A percentile compares a stretch with the other conserved stretches of the same genome.
These are phyloP conservation scores for Lepraria neglecta DNA, from an alignment of 495 filamentous ascomycete species.

Conservation along the genomic window DNA sequence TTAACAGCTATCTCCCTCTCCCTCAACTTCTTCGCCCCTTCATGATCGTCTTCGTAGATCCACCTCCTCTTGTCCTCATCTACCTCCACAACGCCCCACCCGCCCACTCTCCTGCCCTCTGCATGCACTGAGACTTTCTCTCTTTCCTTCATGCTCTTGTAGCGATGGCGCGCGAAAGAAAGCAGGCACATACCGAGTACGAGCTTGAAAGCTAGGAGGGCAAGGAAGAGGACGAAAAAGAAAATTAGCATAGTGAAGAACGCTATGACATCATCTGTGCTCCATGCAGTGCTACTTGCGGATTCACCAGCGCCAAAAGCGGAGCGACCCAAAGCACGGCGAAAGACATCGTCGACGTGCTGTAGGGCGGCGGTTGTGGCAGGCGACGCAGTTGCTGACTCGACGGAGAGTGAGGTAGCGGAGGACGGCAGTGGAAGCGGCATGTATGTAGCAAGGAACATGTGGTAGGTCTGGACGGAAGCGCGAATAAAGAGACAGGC, in stretches of 20 bases:
- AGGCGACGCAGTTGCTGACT: slow-evolving; percentile 52
- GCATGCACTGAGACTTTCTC: slow-evolving; percentile 40
- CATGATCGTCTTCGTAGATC: slow-evolving; percentile 82
- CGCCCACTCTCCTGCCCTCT: slow-evolving; percentile 52
- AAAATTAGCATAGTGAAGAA: slow-evolving; percentile 32
- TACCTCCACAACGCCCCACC: slow-evolving; percentile 69
- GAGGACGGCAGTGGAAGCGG: slow-evolving; percentile 65
- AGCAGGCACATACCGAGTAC: slow-evolving; percentile 50
- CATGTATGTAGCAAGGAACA: slow-evolving; percentile 85
- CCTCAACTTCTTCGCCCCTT: slow-evolving; percentile 57
- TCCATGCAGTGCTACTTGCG: slow-evolving; percentile 4
- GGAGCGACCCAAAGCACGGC: slow-evolving; percentile 28
- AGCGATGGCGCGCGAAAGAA: slow-evolving; percentile 59
- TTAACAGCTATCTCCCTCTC: slow-evolving; percentile 68
- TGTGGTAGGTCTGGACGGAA: slow-evolving; percentile 93
- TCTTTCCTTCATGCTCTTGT: slow-evolving; percentile 67
- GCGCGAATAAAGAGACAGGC: slow-evolving; percentile 94
- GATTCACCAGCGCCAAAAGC: slow-evolving; percentile 17
- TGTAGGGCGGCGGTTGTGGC: slow-evolving; percentile 65
- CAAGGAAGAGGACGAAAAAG: slow-evolving; percentile 37
- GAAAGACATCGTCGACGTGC: slow-evolving; percentile 53
- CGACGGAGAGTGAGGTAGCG: slow-evolving; percentile 56
- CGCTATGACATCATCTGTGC: slow-evolving; percentile 61
- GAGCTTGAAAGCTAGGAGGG: slow-evolving; percentile 43
- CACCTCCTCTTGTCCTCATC: slow-evolving; percentile 77